phyloP scores from a whole-genome alignment of 2,329 filamentous ascomycete species.

The Fusarium anguioides region DNA sequence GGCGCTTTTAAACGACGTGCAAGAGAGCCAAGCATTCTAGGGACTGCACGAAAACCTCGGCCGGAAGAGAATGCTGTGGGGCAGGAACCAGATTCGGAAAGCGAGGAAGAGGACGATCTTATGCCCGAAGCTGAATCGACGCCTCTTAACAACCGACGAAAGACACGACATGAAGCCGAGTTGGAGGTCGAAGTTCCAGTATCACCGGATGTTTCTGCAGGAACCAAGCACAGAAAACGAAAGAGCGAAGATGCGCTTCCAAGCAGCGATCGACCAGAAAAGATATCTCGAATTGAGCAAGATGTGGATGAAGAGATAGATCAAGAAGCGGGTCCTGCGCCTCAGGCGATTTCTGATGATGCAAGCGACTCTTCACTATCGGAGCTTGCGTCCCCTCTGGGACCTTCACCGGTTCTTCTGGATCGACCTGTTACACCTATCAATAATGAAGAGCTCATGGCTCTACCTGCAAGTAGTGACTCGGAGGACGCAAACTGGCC shows the following conservation, averaged over 20 bases:
- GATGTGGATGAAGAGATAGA: conserved; percentile 26
- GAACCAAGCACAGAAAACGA: conserved; percentile 62
- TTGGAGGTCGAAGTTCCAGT: conserved; percentile 33
- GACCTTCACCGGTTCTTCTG: conserved; percentile 42
- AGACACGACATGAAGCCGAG: conserved; percentile 48
- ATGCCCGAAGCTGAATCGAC: conserved; percentile 76
- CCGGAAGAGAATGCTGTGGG: conserved; percentile 49
- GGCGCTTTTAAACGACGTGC: conserved; percentile 67
- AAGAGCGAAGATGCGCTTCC: conserved; percentile 63
- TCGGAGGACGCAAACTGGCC: conserved; percentile 63
- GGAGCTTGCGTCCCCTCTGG: conserved; percentile 52
- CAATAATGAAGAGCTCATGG: conserved; percentile 62
- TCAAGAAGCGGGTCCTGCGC: conserved; percentile 17
- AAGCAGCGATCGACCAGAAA: conserved; percentile 53
- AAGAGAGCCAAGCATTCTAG: conserved; percentile 71
- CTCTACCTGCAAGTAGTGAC: conserved; percentile 66
- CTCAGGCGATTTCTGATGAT: conserved; percentile 23
- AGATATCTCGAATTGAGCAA: conserved; percentile 48
- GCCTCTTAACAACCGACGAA: conserved; percentile 62
- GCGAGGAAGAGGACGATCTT: conserved; percentile 64
- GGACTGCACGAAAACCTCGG: conserved; percentile 59
- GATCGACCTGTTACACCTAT: conserved; percentile 56
- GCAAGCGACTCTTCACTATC: conserved; percentile 55
- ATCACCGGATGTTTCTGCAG: conserved; percentile 43
- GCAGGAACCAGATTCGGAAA: conserved; percentile 50